Base-by-base conservation (phyloP, 345 rosid species). In the Eucalyptus pauciflora region DNA sequence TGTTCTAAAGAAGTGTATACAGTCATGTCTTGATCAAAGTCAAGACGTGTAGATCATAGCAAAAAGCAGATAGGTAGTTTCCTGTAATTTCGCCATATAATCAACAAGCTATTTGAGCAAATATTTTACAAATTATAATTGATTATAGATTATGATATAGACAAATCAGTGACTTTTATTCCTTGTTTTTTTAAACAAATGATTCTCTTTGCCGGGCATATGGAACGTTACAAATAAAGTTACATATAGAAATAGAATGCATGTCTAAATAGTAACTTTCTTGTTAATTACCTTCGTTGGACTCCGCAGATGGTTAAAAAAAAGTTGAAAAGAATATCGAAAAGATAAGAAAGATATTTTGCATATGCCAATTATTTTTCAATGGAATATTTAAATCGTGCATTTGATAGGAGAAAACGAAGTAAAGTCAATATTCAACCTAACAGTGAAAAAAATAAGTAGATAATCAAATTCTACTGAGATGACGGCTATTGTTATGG, bases 171-270 rank as follows among this genome's bases (percentile, higher is more conserved):
- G 17, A 18, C 45, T 71, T 71, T 33, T 17, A 71, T 33, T 33
- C 43, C 45, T 33, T 9, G 12, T 45, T 18, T 1, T 10, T 43
- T 37, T 71, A 1, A 71, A 17, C 25, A 71, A 71, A 20, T 0
- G 45, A 33, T 71, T 0, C 45, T 3, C 81, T 25, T 71, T 71
- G 13, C 45, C 2, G 0, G 37, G 37, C 0, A 64, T n/a, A n/a
- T 64, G 33, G 76, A 64, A 64, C 18, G 76, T 64, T 64, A 5
- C 1, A 5, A 27, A 14, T n/a, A 7, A 64, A 64, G 37, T n/a
- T 7, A n/a, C 18, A 3, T 7, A 64, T n/a, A 0, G 18, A 64
- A 64, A 64, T 64, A n/a, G 18, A 64, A 64, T 64, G 18, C 71
- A 64, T 0, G 71, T 64, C 71, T n/a, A 67, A n/a, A 67, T 31